Base-by-base conservation (phyloP, 257 asterid genomes). In the Cynanchum wilfordii region DNA sequence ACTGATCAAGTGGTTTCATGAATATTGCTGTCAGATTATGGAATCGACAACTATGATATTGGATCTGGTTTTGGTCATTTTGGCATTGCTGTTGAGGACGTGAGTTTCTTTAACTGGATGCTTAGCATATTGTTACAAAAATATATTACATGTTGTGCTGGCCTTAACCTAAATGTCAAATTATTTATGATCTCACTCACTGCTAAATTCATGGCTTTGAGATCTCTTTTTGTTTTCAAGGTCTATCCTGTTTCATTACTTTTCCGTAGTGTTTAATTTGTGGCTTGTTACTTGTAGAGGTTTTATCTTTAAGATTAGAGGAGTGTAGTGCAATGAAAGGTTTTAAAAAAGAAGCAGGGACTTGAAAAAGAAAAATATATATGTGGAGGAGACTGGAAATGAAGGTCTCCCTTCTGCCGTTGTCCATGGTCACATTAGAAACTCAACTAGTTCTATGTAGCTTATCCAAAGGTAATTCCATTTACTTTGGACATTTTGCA, bases 41-140 rank as follows among this genome's bases (percentile, higher is more conserved):
- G 99, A 71, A 86, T 92, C 76, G 99, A 95, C 73, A 87, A 86
- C 54, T 95, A 95, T 83, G 97, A 95, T 75, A 89, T 95, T 52
- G 99, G 98, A 68, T 66, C 88, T 73, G 99, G 86, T 49, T 95
- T 90, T 84, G 98, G 98, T 69, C 99, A 95, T 81, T 95, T 95
- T 70, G 98, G 97, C 73, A 85, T 95, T 57, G 97, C 99, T 55
- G 97, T 92, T 40, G 98, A 95, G 68, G 99, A 95, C 86, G 99
- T 95, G 85, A 89, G 99, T 82, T 74, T 74, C 71, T 42, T 19
- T 79, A 38, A 54, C 70, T 66, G 81, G 27, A 13, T 65, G n/a
- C 54, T 69, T 47, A 7, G 8, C 29, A 45, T 15, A 62, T 45
- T 30, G n/a, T 6, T 30, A 62, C 38, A 29, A 62, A 60, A 16